phyloP scores from a whole-genome alignment of 140 eudicot species.

The Cichorium intybus region DNA sequence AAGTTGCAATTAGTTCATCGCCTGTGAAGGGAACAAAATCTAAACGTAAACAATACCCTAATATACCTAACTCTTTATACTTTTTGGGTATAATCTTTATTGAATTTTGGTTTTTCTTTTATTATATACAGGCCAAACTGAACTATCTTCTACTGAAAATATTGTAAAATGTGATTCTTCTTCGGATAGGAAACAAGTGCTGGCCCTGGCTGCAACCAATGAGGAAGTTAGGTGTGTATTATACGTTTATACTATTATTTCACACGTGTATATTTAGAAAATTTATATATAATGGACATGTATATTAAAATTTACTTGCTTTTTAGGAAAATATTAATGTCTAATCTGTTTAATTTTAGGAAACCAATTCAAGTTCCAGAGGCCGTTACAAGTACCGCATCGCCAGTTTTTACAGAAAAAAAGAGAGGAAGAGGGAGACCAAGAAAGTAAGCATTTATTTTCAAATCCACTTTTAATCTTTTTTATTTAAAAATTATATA shows the following conservation, averaged over 20 bases:
- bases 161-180: conserved; percentile 53
- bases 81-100: neutral
- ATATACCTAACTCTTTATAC: too few relatives aligned
- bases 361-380: conserved; percentile 29
- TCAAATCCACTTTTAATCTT: conserved; percentile 2
- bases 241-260: too few relatives aligned
- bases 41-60: too few relatives aligned
- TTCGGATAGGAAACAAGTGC: conserved; percentile 27
- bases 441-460: conserved; percentile 43
- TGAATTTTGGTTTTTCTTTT: neutral
- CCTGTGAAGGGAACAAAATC: conserved; percentile 65
- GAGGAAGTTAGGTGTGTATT: conserved; percentile 48
- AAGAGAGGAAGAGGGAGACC: conserved; percentile 43
- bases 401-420: conserved; percentile 9
- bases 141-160: conserved; percentile 21
- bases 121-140: conserved; percentile 23
- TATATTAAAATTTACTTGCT: conserved; percentile 1
- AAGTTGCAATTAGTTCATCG: conserved; percentile 67
- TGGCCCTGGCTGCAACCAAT: conserved; percentile 34
- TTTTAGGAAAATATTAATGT: conserved; percentile 2
- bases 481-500: neutral
- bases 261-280: neutral
- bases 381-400: conserved; percentile 31
- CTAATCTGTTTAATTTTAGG: conserved; percentile 36
- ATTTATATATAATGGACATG: too few relatives aligned